Base-by-base conservation (phyloP, 805 yeast species). In the Candida peoriensis region DNA sequence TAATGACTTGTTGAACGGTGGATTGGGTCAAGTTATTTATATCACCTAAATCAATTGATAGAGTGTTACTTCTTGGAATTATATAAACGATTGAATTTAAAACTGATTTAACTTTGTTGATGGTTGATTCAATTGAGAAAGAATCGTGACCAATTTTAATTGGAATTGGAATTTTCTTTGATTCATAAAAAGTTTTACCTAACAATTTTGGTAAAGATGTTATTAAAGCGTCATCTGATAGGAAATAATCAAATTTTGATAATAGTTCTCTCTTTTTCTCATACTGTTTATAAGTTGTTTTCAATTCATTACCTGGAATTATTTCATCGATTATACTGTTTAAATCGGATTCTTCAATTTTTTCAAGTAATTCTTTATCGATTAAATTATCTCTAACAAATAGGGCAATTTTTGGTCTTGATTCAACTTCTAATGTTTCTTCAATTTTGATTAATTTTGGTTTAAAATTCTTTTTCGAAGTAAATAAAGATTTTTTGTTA, bases 231-330 rank as follows among this genome's bases (percentile, higher is more conserved):
- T 88, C 96, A 61, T 93, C 98, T 34, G 86, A 80, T 28, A 93
- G 55, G 58, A 93, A 85, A 41, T 87, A 46, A 50, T 88, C 95
- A 55, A 74, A 84, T 39, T 76, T 78, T 12, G 68, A 57, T 28
- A 71, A 60, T 41, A 93, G 74, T 43, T 78, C 80, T 57, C 97
- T 78, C 58, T 88, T 79, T 40, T 88, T 80, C 60, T 93, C 97
- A 51, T 66, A 93, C n/a, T 85, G 76, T 63, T 87, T 87, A 70
- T 78, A 90, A 41, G 81, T 82, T 22, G 88, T 84, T 58, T 86
- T 86, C 44, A 93, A 68, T 47, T 87, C 82, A 30, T 76, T 68
- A 36, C 81, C 80, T 6, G 93, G 72, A 22, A 88, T 68, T 36
- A 89, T 78, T 38, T 76, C 66, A 30, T 57, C 55, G 15, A 63